A percentile compares a stretch with the other conserved stretches of the same genome.
Evolutionary conservation across 371 early-diverging fungal genomes (phyloP).

Genomic region (Zopfochytrium polystomum): DNA sequence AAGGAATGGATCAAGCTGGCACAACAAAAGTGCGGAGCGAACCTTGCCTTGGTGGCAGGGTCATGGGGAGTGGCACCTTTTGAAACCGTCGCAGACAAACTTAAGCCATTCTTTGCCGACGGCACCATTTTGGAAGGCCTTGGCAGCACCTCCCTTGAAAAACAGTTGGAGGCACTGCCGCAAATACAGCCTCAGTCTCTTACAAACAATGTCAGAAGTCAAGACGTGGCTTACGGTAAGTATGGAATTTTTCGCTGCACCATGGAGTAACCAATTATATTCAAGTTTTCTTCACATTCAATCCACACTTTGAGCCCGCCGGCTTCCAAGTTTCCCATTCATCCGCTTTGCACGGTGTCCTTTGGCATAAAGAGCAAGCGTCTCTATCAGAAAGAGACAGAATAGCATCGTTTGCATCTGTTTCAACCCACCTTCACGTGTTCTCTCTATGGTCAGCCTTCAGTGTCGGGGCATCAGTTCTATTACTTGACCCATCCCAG

Average conservation of each 20-base stretch:
- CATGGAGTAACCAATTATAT: not conserved
- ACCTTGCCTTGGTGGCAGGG: not conserved
- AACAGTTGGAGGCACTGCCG: not conserved
- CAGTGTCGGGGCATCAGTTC: constrained; percentile 5
- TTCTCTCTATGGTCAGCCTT: not conserved
- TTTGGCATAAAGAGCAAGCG: not conserved
- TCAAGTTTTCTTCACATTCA: constrained; percentile 3
- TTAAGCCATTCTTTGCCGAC: not conserved
- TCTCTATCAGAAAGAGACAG: not conserved
- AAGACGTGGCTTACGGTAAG: not conserved
- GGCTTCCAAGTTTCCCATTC: constrained; percentile 10
- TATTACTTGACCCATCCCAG: not conserved
- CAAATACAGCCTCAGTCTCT: too few species aligned
- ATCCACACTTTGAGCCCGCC: not conserved
- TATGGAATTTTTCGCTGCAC: not conserved
- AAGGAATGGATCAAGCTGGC: constrained; percentile 4
- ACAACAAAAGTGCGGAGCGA: not conserved
- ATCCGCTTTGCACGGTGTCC: not conserved
- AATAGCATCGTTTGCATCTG: not conserved
- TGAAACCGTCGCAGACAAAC: not conserved
- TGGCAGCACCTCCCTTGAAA: not conserved
- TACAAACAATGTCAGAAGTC: not conserved
- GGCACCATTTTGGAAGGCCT: not conserved
- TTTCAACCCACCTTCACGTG: not conserved
- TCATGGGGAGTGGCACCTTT: not conserved